Conservation (phyloP, 1,284 basidiomycete species). For the Cryptococcus neoformans region DNA sequence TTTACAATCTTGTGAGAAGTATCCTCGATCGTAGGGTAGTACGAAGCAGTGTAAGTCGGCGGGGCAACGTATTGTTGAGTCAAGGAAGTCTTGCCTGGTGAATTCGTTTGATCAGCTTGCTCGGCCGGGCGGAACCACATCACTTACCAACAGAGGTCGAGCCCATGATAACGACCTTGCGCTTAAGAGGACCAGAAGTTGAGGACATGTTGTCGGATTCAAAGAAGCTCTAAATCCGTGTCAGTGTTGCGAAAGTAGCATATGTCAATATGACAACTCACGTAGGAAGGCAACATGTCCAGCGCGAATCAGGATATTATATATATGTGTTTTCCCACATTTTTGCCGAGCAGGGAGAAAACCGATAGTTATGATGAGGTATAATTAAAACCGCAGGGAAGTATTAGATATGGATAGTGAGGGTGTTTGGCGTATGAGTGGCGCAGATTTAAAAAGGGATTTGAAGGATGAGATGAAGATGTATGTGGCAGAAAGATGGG, state of each 20-base stretch:
- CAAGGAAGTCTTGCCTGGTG: constrained; percentile 71
- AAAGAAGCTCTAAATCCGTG: not conserved
- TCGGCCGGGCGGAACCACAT: not conserved
- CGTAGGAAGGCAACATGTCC: not conserved
- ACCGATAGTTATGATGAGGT: not conserved
- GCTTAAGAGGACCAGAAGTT: constrained; percentile 53
- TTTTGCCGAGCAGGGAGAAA: too few relatives aligned
- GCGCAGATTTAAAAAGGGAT: constrained; percentile 4
- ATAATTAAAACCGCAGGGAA: constrained; percentile 8
- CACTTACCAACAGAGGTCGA: constrained; percentile 69
- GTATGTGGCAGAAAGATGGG: constrained; percentile 10
- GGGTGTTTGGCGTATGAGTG: too few relatives aligned
- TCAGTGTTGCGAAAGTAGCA: not conserved
- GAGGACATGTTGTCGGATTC: constrained; percentile 12
- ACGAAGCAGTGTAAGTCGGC: constrained; percentile 68
- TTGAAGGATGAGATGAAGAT: constrained; percentile 5
- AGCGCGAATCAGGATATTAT: not conserved
- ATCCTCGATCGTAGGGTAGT: constrained; percentile 94
- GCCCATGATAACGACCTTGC: constrained; percentile 78
- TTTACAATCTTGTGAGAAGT: constrained; percentile 81
- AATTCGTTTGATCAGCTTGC: not conserved
- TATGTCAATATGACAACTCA: not conserved
- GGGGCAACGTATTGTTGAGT: constrained; percentile 68
- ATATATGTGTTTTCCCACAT: too few relatives aligned
- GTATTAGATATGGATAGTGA: constrained; percentile 1